Base-by-base conservation (phyloP, 176 grass and related monocot genomes). In the Carex parvula region DNA sequence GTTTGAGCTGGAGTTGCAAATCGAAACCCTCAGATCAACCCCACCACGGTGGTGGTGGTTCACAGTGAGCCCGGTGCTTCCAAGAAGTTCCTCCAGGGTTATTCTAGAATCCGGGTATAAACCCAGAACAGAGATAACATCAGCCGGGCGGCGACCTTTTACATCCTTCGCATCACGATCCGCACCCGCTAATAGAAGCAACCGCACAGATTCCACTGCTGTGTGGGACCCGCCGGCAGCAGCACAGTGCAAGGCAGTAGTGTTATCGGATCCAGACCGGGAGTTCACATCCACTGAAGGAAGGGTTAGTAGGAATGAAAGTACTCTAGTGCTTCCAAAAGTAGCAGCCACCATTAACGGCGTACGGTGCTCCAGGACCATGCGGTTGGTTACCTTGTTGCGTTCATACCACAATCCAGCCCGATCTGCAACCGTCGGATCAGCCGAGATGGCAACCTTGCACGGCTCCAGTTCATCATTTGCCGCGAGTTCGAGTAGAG, bases 341-440 rank as follows among this genome's bases (percentile, higher is more conserved):
- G 92, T 94, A 68, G 94, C 88, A 5, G 94, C 92, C 6, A 97
- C 94, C 94, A 97, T 97, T 64, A 97, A 70, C 3, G 92, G 92
- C 46, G 92, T 97, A 62, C 88, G 94, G 5, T 79, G 91, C 87
- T 94, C 90, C 20, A 85, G 67, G 9, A 82, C 79, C 85, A 87
- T 82, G 12, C 69, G 85, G 32, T 82, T 82, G 60, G 91, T 85
- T 15, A 89, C 74, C 88, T 89, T 91, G 88, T 84, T 95, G 12
- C 91, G 90, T 60, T 89, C 88, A 3, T 95, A 95, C 93, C 93
- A 95, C 8, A 92, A 57, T 1, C 90, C 94, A 12, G 90, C 57
- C 11, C 86, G 90, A 60, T 97, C 94, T 6, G 83, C 86, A 9
- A 86, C 64, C 21, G 82, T 77, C 0, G 63, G 79, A 64, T 67